phyloP scores from a whole-genome alignment of 78 protist species.

The Dictyostelium intermedium region DNA sequence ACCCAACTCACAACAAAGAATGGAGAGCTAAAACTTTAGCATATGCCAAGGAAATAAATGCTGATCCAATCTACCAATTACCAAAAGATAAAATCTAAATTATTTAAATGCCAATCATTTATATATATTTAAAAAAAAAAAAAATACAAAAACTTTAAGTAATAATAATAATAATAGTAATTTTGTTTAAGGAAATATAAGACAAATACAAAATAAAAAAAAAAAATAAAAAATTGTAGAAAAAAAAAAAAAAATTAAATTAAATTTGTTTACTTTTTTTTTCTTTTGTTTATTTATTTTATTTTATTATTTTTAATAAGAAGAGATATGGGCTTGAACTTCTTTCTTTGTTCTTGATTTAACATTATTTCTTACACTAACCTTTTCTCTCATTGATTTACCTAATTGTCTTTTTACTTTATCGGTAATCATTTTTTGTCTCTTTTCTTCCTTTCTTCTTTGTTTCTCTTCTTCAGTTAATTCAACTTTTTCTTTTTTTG shows the following conservation, averaged over 20 bases:
- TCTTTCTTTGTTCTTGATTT: constrained; percentile 52
- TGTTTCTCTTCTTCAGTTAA: neutral
- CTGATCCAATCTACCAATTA: constrained; percentile 54
- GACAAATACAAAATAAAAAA: neutral
- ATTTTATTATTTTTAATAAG: neutral
- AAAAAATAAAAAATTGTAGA: neutral
- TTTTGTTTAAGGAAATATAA: neutral
- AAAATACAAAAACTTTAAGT: neutral
- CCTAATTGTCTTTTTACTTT: constrained; percentile 40
- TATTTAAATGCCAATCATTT: neutral
- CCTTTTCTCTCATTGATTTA: neutral
- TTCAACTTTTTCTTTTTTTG: neutral
- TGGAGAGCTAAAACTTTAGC: constrained; percentile 51
- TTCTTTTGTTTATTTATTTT: neutral
- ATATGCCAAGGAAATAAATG: constrained; percentile 6
- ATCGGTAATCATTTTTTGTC: neutral
- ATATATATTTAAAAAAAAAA: neutral
- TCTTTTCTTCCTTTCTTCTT: constrained; percentile 16
- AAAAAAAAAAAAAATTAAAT: no score
- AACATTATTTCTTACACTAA: constrained; percentile 38
- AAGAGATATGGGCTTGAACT: neutral
- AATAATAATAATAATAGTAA: neutral
- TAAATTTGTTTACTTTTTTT: no score
- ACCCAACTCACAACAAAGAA: constrained; percentile 8
- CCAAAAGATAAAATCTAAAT: neutral